Evolutionary conservation across 129 eudicot genomes (phyloP).

Genomic region (Chrysanthemum lavandulifolium): DNA sequence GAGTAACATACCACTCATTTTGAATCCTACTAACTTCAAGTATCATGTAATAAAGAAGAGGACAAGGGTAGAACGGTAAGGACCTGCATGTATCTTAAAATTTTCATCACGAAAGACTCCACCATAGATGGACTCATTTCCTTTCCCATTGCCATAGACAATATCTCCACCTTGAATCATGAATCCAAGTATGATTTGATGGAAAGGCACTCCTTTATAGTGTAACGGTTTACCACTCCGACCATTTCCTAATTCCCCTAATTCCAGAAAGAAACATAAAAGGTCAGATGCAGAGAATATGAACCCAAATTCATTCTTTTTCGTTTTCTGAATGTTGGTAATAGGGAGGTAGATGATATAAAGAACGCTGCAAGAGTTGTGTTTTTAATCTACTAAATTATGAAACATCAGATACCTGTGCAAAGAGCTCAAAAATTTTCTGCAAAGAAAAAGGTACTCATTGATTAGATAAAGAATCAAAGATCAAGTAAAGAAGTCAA

Average conservation of each 20-base stretch:
- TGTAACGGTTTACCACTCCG: constrained; percentile 64
- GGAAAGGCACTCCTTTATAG: constrained; percentile 84
- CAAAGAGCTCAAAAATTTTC: constrained; percentile 92
- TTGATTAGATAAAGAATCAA: not conserved
- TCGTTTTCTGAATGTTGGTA: not conserved
- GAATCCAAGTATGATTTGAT: constrained; percentile 93
- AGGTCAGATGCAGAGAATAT: constrained; percentile 15
- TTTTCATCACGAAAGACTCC: constrained; percentile 78
- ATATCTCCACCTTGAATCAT: constrained; percentile 99
- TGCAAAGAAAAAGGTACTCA: constrained; percentile 29
- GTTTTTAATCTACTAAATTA: not conserved
- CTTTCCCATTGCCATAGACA: constrained; percentile 65
- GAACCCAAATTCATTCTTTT: not conserved
- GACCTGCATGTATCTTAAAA: constrained; percentile 84
- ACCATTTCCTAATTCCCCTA: constrained; percentile 87
- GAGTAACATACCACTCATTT: not conserved
- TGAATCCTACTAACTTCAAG: not conserved
- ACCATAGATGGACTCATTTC: constrained; percentile 79
- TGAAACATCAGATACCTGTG: constrained; percentile 60
- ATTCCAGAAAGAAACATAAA: constrained; percentile 7
- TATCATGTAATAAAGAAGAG: constrained; percentile 11
- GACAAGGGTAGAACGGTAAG: not conserved
- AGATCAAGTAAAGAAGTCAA: constrained; percentile 5
- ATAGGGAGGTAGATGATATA: not conserved
- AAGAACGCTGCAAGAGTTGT: not conserved